Conservation (phyloP, 163 green algal genomes). For the Coccomyxa subellipsoidea region DNA sequence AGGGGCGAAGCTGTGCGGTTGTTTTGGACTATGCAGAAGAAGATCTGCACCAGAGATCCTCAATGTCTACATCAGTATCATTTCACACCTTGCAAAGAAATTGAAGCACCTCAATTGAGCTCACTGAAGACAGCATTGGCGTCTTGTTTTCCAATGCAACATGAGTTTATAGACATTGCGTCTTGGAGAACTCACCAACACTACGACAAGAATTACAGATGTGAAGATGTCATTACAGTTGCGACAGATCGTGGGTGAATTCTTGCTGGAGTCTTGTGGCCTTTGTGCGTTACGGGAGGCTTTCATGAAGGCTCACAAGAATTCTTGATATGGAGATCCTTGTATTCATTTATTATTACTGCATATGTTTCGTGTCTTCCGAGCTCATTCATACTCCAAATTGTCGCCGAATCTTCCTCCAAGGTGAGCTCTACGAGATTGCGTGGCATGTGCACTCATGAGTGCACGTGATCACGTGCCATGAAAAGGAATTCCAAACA, state of each 20-base stretch:
- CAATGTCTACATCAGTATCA: too few species aligned
- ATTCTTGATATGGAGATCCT: too few species aligned
- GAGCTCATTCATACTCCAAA: too few species aligned
- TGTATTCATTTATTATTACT: too few species aligned
- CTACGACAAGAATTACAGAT: not conserved
- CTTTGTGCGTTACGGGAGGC: not conserved
- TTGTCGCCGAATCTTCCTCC: too few species aligned
- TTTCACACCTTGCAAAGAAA: too few species aligned
- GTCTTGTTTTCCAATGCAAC: not conserved
- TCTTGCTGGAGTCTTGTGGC: not conserved
- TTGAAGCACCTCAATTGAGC: too few species aligned
- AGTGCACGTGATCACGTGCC: too few species aligned
- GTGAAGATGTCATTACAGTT: not conserved
- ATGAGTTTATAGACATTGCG: not conserved
- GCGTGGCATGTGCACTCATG: too few species aligned
- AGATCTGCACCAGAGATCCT: not conserved
- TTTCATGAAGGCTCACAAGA: not conserved
- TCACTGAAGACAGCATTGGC: not conserved
- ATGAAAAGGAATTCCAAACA: too few species aligned
- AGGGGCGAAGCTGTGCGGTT: slow-evolving; percentile 14
- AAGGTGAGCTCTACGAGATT: too few species aligned
- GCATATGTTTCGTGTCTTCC: too few species aligned
- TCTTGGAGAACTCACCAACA: not conserved
- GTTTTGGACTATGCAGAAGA: not conserved
- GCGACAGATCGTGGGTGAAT: not conserved